Evolutionary conservation across 1,139 yeast species (phyloP), one percentile per base, ranked within the genome.

Genomic region (Magnusiomyces ingens): DNA sequence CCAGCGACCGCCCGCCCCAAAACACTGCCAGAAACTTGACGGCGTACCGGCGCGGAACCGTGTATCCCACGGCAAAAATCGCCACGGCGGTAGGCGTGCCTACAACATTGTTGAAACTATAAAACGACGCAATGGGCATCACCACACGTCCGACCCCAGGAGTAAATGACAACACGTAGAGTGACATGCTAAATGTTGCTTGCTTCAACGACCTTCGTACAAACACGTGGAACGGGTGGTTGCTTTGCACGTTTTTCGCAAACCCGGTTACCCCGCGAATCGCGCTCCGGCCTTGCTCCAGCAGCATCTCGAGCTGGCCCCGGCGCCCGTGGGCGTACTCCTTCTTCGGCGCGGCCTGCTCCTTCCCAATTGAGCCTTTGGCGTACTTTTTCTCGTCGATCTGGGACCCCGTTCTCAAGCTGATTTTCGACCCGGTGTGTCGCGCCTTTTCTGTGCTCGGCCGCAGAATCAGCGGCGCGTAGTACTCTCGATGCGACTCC

Each of bases 51-150:
- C 69, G 65, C 1, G 80, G 77, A 8, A 68, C 57, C 32, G 70
- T 51, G 21, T 73, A 56, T 17, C 77, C 71, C 2, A 68, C 55
- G 2, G 70, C 65, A 50, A 74, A 73, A 10, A 77, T 66, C 2
- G 66, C 57, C 1, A 70, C 53, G 0, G 84, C 77, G 1, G 78
- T 68, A 1, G 75, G 63, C 0, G 79, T 69, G 1, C 85, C 85
- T 13, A 78, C 69, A 36, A 73, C 74, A 42, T 68, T 71, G 60
- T 76, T 69, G 57, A 80, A 72, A 11, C 72, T 70, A 55, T 70
- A 72, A 59, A 79, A 78, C 1, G 81, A 70, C 6, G 72, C 65
- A 0, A 71, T 59, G 1, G 80, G 76, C 21, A 78, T 62, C 0
- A 75, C 67, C 8, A 76, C 53, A 2, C 70, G 61, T 2, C 83